phyloP scores from a whole-genome alignment of 139 green algal genomes.

The Micromonas commoda region DNA sequence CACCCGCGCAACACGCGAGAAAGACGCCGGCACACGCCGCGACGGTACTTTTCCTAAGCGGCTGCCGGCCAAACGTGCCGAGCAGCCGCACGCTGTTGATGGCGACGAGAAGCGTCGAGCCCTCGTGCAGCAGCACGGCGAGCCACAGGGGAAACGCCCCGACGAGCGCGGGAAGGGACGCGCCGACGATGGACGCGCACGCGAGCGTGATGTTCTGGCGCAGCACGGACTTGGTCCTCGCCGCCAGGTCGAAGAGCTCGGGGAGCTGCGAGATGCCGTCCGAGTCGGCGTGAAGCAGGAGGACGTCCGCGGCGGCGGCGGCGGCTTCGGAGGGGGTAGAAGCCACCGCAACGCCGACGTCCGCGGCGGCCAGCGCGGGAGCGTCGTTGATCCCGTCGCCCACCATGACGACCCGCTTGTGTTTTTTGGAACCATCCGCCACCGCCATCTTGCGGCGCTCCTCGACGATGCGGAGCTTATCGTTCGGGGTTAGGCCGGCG shows the following conservation, averaged over 20 bases:
- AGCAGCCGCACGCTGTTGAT: constrained; percentile 77
- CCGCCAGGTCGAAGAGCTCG: constrained; percentile 57
- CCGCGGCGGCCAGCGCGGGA: constrained; percentile 83
- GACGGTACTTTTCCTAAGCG: background rate
- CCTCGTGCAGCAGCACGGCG: constrained; percentile 84
- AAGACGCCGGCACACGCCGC: background rate
- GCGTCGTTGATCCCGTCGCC: constrained; percentile 97
- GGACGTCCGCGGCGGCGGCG: constrained; percentile 64
- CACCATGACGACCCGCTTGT: constrained; percentile 90
- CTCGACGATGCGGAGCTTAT: constrained; percentile 58
- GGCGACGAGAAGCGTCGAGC: constrained; percentile 76
- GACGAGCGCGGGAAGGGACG: constrained; percentile 62
- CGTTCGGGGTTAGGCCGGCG: constrained; percentile 59
- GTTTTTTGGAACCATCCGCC: background rate
- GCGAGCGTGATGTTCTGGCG: constrained; percentile 77
- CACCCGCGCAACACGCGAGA: background rate
- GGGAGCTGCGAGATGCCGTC: constrained; percentile 63
- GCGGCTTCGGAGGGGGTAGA: constrained; percentile 57
- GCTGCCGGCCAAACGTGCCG: constrained; percentile 17
- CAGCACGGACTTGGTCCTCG: constrained; percentile 45
- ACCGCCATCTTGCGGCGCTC: constrained; percentile 14
- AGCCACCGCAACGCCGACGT: constrained; percentile 89
- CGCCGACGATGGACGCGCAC: constrained; percentile 53
- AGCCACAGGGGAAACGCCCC: constrained; percentile 82
- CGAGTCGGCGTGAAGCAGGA: constrained; percentile 52